Evolutionary conservation across 495 filamentous ascomycete species (phyloP), one percentile per base, ranked within the genome.

Genomic region (Penicillium angulare): DNA sequence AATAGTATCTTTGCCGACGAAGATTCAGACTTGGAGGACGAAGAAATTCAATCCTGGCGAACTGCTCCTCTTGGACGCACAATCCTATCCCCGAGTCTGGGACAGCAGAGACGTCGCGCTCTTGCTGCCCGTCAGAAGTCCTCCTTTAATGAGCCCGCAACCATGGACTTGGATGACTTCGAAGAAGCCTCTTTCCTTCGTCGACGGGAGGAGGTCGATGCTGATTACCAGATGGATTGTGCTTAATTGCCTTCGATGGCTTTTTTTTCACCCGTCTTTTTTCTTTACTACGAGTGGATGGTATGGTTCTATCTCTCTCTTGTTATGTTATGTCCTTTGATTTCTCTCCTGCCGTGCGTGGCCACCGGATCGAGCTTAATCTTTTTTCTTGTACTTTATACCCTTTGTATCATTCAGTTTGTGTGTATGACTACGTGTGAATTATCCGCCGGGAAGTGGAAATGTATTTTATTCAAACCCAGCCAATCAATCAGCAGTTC

Each of bases 1-100:
- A 67, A 77, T 18, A 67, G 74, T 16, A 77, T 90, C 31, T 79
- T 90, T 39, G 68, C 78, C 27, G 55, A 66, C 7, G 55, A 59
- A 5, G 35, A 59, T 2, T 26, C 33, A 6, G 31, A 47, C 21
- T 42, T 24, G 17, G 42, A 53, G 16, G 46, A 49, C 40, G 24
- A 40, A 29, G 29, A 42, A 18, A 26, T 15, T 23, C 12, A 32
- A 18, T 15, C 18, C 26, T 36, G 39, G 43, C 41, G 38, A 3
- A 49, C 46, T 20, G 17, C 16, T 17, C 41, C 47, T 12, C 27
- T 38, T 1, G 63, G 53, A 26, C 63, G 71, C 6, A 61, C 57
- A 5, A 72, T 73, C 18, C 67, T 74, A 6, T 57, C 64, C 0
- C 73, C 73, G 2, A 67, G 24, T 15, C 24, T 69, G 15, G 63